Base-by-base conservation (phyloP, 305 asterid genomes). In the Galium porrigens region DNA sequence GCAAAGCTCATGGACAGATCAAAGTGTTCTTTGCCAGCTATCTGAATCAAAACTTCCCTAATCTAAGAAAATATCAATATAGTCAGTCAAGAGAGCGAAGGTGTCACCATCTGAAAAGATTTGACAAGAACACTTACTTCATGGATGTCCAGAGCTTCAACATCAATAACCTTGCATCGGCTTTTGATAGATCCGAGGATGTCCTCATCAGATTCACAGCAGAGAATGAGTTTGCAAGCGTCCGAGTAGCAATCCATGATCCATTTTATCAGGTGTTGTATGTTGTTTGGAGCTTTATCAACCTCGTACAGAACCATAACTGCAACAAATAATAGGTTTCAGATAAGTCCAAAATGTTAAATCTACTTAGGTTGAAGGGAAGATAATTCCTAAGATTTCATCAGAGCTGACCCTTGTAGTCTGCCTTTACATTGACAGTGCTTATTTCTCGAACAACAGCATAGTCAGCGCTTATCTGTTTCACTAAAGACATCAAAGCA, bases 181-280 rank as follows among this genome's bases (percentile, higher is more conserved):
- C 72, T 76, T 63, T 73, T 86, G 5, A 89, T 89, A 0, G 86
- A 80, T 68, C 87, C 96, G 57, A 89, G 82, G 54, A 86, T 82
- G 67, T 83, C 75, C 63, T 58, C 76, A 44, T 89, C 95, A 66
- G 82, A 86, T 80, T 85, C 88, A 70, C 96, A 86, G 74, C 86
- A 85, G 44, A 89, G 89, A 69, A 89, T 72, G 25, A 89, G 89
- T 49, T 80, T 89, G 74, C 94, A 86, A 60, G 85, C 83, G 72
- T 89, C 94, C 1, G 96, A 75, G 73, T 86, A 86, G 68, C 95
- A 82, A 72, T 89, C 96, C 86, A 86, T 86, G 63, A 84, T 85
- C 96, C 96, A 89, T 75, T 89, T 86, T 65, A 86, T 73, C 0
- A 89, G 76, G 76, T 86, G 96, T 17, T 85, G 95, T 61, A 89